Conservation (phyloP, 148 eudicot species). For the Vaccinium corymbosum region DNA sequence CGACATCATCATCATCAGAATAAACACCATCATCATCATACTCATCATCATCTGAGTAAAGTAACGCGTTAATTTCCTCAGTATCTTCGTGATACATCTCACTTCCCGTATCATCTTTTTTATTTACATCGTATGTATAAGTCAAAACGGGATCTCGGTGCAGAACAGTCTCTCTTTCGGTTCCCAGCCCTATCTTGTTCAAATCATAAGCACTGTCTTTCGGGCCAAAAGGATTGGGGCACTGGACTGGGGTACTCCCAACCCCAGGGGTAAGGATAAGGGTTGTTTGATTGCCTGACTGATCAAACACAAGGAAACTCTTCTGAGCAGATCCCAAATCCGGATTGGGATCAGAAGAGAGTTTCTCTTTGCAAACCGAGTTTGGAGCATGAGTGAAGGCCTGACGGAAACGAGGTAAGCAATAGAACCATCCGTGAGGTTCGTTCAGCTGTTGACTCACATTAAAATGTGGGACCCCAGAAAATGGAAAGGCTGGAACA, state of each 20-base stretch:
- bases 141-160: constrained; percentile 33
- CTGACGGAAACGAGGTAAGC: constrained; percentile 47
- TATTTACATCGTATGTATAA: constrained; percentile 32
- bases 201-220: constrained; percentile 22
- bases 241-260: constrained; percentile 31
- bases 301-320: constrained; percentile 88
- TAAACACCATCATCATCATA: constrained; percentile 46
- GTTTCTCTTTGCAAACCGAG: constrained; percentile 15
- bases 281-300: constrained; percentile 76
- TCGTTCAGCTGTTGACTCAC: constrained; percentile 31
- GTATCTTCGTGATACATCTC: constrained; percentile 71
- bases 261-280: constrained; percentile 54
- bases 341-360: constrained; percentile 23
- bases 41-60: constrained; percentile 43
- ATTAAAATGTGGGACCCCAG: constrained; percentile 32
- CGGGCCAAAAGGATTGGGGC: constrained; percentile 30
- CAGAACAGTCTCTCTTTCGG: constrained; percentile 13
- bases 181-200: constrained; percentile 21
- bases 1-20: constrained; percentile 64
- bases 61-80: constrained; percentile 83
- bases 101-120: constrained; percentile 32
- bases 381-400: constrained; percentile 32
- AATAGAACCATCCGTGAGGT: constrained; percentile 50
- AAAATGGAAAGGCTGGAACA: constrained; percentile 26
- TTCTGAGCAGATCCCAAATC: constrained; percentile 35